Evolutionary conservation across 2,329 filamentous ascomycete genomes (phyloP), one percentile per base, ranked within the genome.

Genomic region (Ascochyta clinopodiicola): DNA sequence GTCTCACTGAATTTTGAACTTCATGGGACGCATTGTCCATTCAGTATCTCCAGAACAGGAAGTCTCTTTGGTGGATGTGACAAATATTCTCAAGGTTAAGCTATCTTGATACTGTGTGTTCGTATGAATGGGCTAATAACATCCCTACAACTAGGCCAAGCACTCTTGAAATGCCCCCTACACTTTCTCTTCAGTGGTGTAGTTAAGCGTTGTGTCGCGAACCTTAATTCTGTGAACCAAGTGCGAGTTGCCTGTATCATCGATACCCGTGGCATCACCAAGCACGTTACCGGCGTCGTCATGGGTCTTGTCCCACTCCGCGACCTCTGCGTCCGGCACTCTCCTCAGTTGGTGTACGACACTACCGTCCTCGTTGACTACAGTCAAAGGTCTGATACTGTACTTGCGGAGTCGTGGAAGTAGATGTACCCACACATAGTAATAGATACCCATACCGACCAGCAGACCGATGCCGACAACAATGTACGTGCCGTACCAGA

Each of bases 401-500:
- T 71, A 70, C 0, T 66, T 58, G 4, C 61, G 56, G 22, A 63
- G 46, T 31, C 57, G 61, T 0, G 71, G 69, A 21, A 74, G 40
- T 3, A 66, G 15, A 29, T 66, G 62, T 8, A 73, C 65, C 71
- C 71, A 74, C 1, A 67, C 12, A 17, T 48, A 62, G 44, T 72
- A 73, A 46, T 73, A 73, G 7, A 60, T 1, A 6, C 39, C 64
- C 52, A 64, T 64, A 3, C 44, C 59, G 1, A 61, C 37, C 8
- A 72, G 50, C 15, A 73, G 50, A 2, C 56, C 86, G 53, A 91
- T 81, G 0, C 88, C 87, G 0, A 85, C 82, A 0, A 86, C 83
- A 19, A 83, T 82, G 62, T 91, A 90, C 0, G 87, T 90, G 1
- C 81, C 88, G 60, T 91, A 92, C 84, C 86, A 91, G 72, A 92